Evolutionary conservation across 345 rosid species (phyloP).

Genomic region (Euphorbia tirucalli): DNA sequence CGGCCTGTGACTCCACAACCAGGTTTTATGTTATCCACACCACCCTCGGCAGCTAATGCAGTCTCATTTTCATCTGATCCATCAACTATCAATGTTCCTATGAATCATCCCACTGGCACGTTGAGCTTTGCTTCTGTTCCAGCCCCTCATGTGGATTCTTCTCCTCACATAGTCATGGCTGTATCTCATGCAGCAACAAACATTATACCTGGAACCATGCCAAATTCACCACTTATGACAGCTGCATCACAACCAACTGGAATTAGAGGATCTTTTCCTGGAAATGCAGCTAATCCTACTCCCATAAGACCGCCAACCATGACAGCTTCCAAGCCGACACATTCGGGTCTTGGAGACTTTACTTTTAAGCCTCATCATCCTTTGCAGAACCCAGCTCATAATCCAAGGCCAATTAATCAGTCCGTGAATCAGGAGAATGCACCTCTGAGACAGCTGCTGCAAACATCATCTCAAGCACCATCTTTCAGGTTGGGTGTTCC

Average conservation of each 20-base stretch:
- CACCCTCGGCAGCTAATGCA: constrained; percentile 17
- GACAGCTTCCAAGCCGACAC: constrained; percentile 35
- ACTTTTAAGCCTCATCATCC: constrained; percentile 53
- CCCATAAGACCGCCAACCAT: constrained; percentile 33
- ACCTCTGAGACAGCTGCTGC: constrained; percentile 35
- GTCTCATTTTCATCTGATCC: constrained; percentile 23
- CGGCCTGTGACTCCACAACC: constrained; percentile 40
- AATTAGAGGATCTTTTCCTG: constrained; percentile 28
- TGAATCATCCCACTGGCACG: constrained; percentile 32
- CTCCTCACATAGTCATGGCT: constrained; percentile 18
- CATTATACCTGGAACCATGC: constrained; percentile 15
- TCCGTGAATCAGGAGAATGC: constrained; percentile 23
- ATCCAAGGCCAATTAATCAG: constrained; percentile 43
- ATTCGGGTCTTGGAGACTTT: constrained; percentile 51
- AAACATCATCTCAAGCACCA: constrained; percentile 34
- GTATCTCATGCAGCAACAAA: constrained; percentile 22
- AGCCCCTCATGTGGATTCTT: constrained; percentile 19
- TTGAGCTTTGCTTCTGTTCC: constrained; percentile 32
- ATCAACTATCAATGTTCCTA: constrained; percentile 25
- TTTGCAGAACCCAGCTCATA: constrained; percentile 31
- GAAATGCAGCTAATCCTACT: constrained; percentile 35
- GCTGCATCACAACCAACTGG: constrained; percentile 32
- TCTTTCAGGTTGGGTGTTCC: constrained; percentile 30
- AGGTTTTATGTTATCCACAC: constrained; percentile 25
- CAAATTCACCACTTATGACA: constrained; percentile 22